Evolutionary conservation across 176 grass and related monocot species (phyloP), one percentile per base, ranked within the genome.

Genomic region (Ensete glaucum): DNA sequence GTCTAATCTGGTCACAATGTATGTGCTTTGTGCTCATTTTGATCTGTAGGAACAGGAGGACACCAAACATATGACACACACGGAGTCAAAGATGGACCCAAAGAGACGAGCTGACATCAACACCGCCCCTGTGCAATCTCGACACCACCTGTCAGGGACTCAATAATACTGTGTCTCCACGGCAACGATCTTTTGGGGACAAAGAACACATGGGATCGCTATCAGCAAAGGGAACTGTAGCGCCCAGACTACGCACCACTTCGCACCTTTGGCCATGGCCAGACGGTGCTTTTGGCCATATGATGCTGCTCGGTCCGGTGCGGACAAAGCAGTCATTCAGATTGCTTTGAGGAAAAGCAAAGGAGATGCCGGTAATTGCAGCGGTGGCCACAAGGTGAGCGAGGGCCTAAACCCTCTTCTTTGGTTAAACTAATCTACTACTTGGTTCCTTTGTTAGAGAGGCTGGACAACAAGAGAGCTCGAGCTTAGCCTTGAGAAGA

Each of bases 241-340:
- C 34, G 4, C 34, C 34, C 34, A 43, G 34, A 60, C 57, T 60
- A 60, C 17, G n/a, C 57, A 60, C n/a, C 57, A 17, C n/a, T 60
- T 60, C 57, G 8, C 17, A 60, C 17, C 57, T 60, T 43, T 20
- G 57, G 57, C 57, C 57, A 60, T 60, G 67, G 17, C 1, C 34
- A 50, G 43, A 70, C 50, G 16, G 14, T 50, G 67, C 34, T 43
- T 50, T 51, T 8, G 17, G 50, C 43, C 8, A 50, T n/a, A 51
- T 70, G 43, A 49, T 52, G 67, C 67, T 52, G 67, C 19, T 70
- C 21, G 67, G 15, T 9, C 17, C 11, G 48, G 67, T 70, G 67
- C 48, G 67, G 67, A 70, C 67, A 70, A 70, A 21, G 43, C 67
- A 20, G 67, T 70, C 67, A n/a, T 70, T 70, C 67, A 49, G 48